Conservation (phyloP, 108 stramenopile genomes). For the Stephanodiscus triporus region DNA sequence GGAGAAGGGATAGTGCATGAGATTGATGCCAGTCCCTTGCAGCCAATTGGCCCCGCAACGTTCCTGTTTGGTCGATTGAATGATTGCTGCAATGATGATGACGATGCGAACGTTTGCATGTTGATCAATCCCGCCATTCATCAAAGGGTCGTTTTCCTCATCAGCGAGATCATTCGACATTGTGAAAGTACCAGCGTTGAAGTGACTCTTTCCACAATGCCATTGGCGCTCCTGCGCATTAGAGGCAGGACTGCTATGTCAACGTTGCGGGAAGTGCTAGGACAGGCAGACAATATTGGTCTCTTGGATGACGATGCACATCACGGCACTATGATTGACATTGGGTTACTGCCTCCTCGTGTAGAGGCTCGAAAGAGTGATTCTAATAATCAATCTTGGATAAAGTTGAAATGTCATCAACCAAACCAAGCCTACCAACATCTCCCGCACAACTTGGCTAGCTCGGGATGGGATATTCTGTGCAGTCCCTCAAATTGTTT, state of each 20-base stretch:
- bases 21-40: slow-evolving; percentile 34
- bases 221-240: slow-evolving; percentile 39
- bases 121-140: slow-evolving; percentile 48
- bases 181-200: background rate
- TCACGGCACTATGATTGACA: slow-evolving; percentile 32
- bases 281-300: slow-evolving; percentile 1
- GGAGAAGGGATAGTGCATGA: slow-evolving; percentile 50
- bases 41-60: slow-evolving; percentile 37
- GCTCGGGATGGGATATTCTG: slow-evolving; percentile 72
- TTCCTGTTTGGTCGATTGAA: slow-evolving; percentile 33
- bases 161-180: slow-evolving; percentile 6
- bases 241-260: slow-evolving; percentile 30
- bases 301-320: slow-evolving; percentile 9
- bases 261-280: slow-evolving; percentile 20
- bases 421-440: slow-evolving; percentile 33
- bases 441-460: slow-evolving; percentile 55
- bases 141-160: slow-evolving; percentile 11
- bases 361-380: background rate
- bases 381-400: slow-evolving; percentile 13
- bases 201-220: slow-evolving; percentile 27
- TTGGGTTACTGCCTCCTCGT: background rate
- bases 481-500: slow-evolving; percentile 51
- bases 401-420: slow-evolving; percentile 37
- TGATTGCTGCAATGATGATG: background rate
- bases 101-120: slow-evolving; percentile 18